A percentile compares a stretch with the other conserved stretches of the same genome.
These are phyloP conservation scores for Globisporangium nodosum DNA, from an alignment of 352 stramenopile genomes.

Conservation along the genomic window DNA sequence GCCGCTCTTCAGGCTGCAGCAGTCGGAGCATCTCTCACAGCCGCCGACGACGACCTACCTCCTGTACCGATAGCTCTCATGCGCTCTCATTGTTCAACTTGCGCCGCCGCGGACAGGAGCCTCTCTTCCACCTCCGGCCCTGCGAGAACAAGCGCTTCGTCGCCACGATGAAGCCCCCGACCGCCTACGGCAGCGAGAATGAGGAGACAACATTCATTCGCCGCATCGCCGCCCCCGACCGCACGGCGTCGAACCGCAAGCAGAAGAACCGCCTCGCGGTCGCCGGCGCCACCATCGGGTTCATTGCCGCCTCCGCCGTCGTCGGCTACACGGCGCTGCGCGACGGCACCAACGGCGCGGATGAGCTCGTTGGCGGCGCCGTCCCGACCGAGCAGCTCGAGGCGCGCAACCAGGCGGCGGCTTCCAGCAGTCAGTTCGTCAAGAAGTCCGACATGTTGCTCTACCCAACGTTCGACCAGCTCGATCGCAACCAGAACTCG, in stretches of 20 bases:
- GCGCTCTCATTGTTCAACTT: slow-evolving; percentile 31
- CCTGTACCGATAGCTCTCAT: no score
- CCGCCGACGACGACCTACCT: not conserved
- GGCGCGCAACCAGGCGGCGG: slow-evolving; percentile 18
- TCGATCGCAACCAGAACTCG: slow-evolving; percentile 30
- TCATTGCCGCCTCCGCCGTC: slow-evolving; percentile 32
- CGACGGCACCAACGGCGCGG: not conserved
- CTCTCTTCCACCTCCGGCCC: slow-evolving; percentile 5
- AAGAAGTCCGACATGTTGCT: not conserved
- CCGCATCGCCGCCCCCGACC: slow-evolving; percentile 40
- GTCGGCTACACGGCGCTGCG: slow-evolving; percentile 37
- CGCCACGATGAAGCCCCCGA: slow-evolving; percentile 44
- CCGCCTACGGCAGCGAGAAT: slow-evolving; percentile 50
- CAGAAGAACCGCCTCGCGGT: slow-evolving; percentile 41
- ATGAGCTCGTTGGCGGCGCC: not conserved
- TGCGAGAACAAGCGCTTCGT: slow-evolving; percentile 1
- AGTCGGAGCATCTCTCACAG: not conserved
- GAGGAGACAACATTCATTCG: slow-evolving; percentile 56
- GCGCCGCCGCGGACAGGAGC: slow-evolving; percentile 18
- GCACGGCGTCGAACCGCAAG: slow-evolving; percentile 15
- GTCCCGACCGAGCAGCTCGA: slow-evolving; percentile 24
- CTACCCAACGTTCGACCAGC: slow-evolving; percentile 1
- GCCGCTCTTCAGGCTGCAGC: not conserved
- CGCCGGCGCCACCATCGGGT: slow-evolving; percentile 26
- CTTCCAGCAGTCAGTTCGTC: slow-evolving; percentile 18